Base-by-base conservation (phyloP, 164 flowering plant species). In the Litsea cubeba region DNA sequence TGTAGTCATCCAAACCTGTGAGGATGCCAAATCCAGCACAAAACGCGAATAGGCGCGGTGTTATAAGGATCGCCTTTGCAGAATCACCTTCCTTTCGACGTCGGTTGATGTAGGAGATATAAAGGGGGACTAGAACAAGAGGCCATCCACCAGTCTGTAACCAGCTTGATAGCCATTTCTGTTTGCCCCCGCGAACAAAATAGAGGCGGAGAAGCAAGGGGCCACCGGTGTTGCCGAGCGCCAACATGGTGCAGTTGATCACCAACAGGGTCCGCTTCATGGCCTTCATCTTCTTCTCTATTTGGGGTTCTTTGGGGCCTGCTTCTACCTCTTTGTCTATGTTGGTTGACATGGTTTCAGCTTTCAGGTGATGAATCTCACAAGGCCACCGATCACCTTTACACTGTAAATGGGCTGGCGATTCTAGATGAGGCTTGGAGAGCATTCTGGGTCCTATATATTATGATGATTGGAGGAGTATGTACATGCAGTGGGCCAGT, bases 151-250 rank as follows among this genome's bases (percentile, higher is more conserved):
- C 88, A 12, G 90, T 84, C 65, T 87, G 72, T 28, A 88, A 72
- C 77, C 83, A 87, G 77, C 88, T 83, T 1, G 90, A 76, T 17
- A 79, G 58, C 81, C 81, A 79, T 20, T 72, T 49, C n/a, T 72
- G 64, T 2, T 65, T 73, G 7, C 95, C 95, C 32, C 95, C 95
- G 22, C 74, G 84, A 68, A 87, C 7, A 83, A 82, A 90, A 80
- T 90, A 89, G 71, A 87, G 85, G 18, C 93, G 90, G 77, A 83
- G 71, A 3, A 88, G 50, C 8, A 89, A 71, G 0, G 93, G 93
- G 8, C 88, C 89, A 1, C 83, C 91, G 71, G 81, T 76, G 77
- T n/a, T 81, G 20, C 93, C 91, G 0, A 86, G 3, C 4, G 69
- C 46, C 20, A 65, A 30, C 49, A 65, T 14, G 22, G 49, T 1